Percentiles rank a stretch among this genome's conserved stretches.
Evolutionary conservation across 306 rosid species (phyloP).

Genomic region (Dryas octopetala): DNA sequence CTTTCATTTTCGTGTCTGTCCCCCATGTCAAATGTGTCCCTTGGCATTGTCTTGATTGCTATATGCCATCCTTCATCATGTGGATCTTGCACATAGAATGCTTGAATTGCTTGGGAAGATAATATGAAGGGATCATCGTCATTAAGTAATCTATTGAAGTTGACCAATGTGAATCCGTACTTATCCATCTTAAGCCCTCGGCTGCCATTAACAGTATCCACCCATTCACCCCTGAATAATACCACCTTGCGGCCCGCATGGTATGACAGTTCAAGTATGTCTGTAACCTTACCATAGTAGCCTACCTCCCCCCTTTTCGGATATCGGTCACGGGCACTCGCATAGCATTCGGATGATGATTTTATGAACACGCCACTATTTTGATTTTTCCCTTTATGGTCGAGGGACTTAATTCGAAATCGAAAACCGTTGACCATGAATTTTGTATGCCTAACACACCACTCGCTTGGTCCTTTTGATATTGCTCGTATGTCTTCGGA

Average conservation of each 20-base stretch:
- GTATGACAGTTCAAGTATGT: not conserved
- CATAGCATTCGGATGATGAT: not conserved
- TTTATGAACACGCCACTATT: conserved; percentile 4
- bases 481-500: too few relatives aligned
- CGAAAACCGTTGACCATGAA: not conserved
- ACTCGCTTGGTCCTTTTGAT: not conserved
- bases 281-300: not conserved
- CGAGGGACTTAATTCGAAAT: not conserved
- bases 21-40: too few relatives aligned
- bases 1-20: too few relatives aligned
- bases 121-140: not conserved
- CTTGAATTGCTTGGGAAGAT: not conserved
- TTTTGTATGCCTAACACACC: not conserved
- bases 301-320: not conserved
- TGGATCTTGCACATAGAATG: not conserved
- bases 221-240: not conserved
- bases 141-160: not conserved
- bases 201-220: not conserved
- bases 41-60: not conserved
- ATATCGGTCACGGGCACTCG: not conserved
- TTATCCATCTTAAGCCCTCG: not conserved
- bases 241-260: not conserved
- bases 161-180: not conserved
- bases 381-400: not conserved
- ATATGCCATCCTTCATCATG: not conserved